Evolutionary conservation across 2,329 filamentous ascomycete species (phyloP).

Genomic region (Fusarium caatingaense): DNA sequence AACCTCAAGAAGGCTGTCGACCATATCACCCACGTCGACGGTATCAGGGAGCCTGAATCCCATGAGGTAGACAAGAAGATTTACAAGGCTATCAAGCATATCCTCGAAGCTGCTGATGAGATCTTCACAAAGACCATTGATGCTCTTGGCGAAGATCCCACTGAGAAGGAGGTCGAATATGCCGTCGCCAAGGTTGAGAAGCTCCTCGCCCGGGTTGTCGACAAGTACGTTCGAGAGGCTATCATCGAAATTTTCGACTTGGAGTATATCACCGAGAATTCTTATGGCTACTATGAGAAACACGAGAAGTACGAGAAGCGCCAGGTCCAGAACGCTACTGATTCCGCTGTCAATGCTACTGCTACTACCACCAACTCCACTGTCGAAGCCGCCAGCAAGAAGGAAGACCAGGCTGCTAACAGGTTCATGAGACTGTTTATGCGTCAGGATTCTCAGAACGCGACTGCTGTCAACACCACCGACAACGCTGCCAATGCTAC

Average conservation of each 20-base stretch:
- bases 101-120: constrained; percentile 6
- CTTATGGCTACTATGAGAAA: not conserved
- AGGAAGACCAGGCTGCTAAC: not conserved
- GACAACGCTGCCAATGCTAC: not conserved
- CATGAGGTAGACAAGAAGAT: constrained; percentile 1
- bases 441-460: not conserved
- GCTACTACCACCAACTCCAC: not conserved
- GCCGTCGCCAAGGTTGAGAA: constrained; percentile 11
- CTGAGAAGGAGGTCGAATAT: not conserved
- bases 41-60: constrained; percentile 2
- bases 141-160: constrained; percentile 8
- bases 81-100: not conserved
- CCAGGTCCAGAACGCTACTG: not conserved
- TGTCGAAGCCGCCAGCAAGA: not conserved
- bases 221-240: constrained; percentile 20
- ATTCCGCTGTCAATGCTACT: not conserved
- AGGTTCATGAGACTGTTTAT: not conserved
- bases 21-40: constrained; percentile 8
- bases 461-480: not conserved
- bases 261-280: constrained; percentile 9
- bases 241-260: constrained; percentile 16
- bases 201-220: constrained; percentile 16
- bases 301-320: not conserved
- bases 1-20: constrained; percentile 10
- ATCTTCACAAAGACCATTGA: constrained; percentile 11